Evolutionary conservation across 176 grass and related monocot genomes (phyloP).

Genomic region (Carex scoparia): DNA sequence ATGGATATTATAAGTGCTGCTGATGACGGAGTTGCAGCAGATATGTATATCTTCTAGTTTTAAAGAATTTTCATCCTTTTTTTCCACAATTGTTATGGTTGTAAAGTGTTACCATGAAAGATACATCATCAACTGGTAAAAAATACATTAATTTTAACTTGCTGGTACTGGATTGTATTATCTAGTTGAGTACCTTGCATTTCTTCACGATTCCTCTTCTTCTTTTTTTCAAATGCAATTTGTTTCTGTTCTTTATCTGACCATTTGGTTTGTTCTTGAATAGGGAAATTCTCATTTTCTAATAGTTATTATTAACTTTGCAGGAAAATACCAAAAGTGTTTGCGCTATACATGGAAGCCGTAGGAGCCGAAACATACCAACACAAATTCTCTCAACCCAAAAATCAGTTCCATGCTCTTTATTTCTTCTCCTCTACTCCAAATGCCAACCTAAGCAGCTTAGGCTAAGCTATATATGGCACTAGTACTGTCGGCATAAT

Average conservation of each 20-base stretch:
- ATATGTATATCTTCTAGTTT: constrained; percentile 31
- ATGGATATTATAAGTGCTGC: constrained; percentile 44
- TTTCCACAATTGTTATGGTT: neutral
- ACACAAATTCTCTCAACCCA: constrained; percentile 52
- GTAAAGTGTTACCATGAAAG: neutral
- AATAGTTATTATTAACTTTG: constrained; percentile 24
- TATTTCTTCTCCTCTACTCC: constrained; percentile 69
- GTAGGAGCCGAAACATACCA: constrained; percentile 79
- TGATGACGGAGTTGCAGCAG: constrained; percentile 35
- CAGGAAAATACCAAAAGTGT: constrained; percentile 60
- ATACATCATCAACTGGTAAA: neutral
- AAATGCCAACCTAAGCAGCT: too few relatives aligned
- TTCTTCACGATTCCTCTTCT: neutral
- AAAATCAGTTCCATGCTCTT: constrained; percentile 54
- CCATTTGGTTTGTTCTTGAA: neutral
- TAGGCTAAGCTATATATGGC: constrained; percentile 47
- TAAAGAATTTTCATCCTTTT: constrained; percentile 14
- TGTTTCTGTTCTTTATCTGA: constrained; percentile 15
- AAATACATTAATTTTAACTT: neutral
- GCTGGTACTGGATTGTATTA: neutral
- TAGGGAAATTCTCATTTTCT: neutral
- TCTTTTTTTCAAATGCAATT: neutral
- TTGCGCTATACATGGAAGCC: constrained; percentile 51
- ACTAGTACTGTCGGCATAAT: constrained; percentile 73
- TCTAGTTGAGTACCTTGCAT: neutral